A percentile compares a stretch with the other conserved stretches of the same genome.
These are phyloP conservation scores for Phytophthora ohioensis DNA, from an alignment of 352 stramenopile species.

Conservation along the genomic window DNA sequence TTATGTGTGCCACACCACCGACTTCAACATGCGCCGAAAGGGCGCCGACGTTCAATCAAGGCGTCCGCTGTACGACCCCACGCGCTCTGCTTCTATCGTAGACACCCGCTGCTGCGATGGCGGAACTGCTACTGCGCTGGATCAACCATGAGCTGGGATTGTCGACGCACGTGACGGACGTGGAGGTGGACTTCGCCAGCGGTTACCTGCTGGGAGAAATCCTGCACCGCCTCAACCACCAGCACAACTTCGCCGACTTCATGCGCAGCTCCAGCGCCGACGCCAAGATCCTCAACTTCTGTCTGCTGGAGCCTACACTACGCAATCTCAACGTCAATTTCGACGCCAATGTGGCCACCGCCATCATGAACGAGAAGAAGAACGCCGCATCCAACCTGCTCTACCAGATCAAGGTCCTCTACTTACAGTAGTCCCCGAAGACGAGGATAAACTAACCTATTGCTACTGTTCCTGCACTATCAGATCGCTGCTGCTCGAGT, in stretches of 20 bases:
- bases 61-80: not conserved
- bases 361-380: slow-evolving; percentile 84
- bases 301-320: slow-evolving; percentile 81
- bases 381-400: slow-evolving; percentile 76
- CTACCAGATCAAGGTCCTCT: slow-evolving; percentile 86
- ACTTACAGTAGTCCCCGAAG: not conserved
- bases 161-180: slow-evolving; percentile 61
- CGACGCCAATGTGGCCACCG: slow-evolving; percentile 72
- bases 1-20: slow-evolving; percentile 14
- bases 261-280: slow-evolving; percentile 72
- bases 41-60: not conserved
- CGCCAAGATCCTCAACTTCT: slow-evolving; percentile 92
- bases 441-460: not conserved
- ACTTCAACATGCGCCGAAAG: slow-evolving; percentile 20
- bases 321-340: slow-evolving; percentile 80
- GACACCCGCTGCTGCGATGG: slow-evolving; percentile 47
- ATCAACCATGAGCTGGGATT: slow-evolving; percentile 87
- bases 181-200: slow-evolving; percentile 85
- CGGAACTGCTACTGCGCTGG: slow-evolving; percentile 81
- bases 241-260: slow-evolving; percentile 89
- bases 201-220: slow-evolving; percentile 90
- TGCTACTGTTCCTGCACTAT: slow-evolving; percentile 5
- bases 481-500: slow-evolving; percentile 60
- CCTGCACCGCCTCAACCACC: slow-evolving; percentile 88
- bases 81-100: not conserved